Evolutionary conservation across 2,329 filamentous ascomycete genomes (phyloP), one percentile per base, ranked within the genome.

Genomic region (Alternaria dauci): DNA sequence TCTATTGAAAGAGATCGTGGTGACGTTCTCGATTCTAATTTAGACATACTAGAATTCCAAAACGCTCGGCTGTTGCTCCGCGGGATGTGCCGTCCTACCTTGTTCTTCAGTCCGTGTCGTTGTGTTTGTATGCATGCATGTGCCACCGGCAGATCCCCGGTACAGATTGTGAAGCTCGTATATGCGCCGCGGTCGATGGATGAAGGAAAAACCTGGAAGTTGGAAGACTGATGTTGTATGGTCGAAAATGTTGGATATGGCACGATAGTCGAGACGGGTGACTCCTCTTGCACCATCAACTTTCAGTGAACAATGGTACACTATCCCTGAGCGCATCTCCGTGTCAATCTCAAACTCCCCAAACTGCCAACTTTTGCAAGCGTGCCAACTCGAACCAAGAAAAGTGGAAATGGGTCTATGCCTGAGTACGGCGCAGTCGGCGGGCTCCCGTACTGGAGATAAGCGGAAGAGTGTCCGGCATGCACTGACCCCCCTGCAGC

Each of bases 381-480:
- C 32, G 9, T 14, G 20, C 20, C 32, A 38, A 9, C 34, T 23
- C 36, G 46, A 34, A 34, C 32, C 32, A 25, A 25, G 32, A 36
- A 34, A 36, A 50, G 9, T 23, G 20, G 30, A 36, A 48, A 34
- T 20, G 46, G 30, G 18, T 23, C 16, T 30, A 48, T 36, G 39
- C 12, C 39, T 16, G 18, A 16, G 39, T 42, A 20, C 32, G 32
- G 46, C 46, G 46, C 46, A 36, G 46, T 18, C 36, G 8, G 32
- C 23, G 20, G 16, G 16, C 16, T 50, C 46, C 30, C 32, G 30
- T 23, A 34, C 6, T n/a, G 14, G 14, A 50, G 46, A 50, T 50
- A 26, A 50, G 46, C 46, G 46, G 46, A 50, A 50, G 46, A 30
- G 46, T 25, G 30, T 50, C 32, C 46, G 46, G 14, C 46, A 28